Evolutionary conservation across 768 basidiomycete species (phyloP), one percentile per base, ranked within the genome.

Genomic region (Calocybe cyanea): DNA sequence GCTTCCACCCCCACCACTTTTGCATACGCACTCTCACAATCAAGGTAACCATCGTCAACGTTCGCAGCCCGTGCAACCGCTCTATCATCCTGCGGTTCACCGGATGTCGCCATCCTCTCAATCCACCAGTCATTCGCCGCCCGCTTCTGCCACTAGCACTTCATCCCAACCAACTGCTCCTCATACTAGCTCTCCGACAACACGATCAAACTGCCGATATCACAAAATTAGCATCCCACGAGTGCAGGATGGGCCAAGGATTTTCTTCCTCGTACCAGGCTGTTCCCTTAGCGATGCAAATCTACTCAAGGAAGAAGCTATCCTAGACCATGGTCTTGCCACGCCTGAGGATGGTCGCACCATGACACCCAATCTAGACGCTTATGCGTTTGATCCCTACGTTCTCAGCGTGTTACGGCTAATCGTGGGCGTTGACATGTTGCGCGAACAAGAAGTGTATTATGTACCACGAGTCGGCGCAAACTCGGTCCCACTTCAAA

Each of bases 201-300:
- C 83, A 13, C 76, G 85, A 4, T 85, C 85, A 3, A 73, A 85
- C 43, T 87, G 85, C 53, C 78, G 80, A 32, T 87, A 80, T 60
- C 83, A 81, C 56, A 78, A 75, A 48, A 81, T 87, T 55, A 81
- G 80, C 51, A 58, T 87, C 17, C 82, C 81, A 1, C 66, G 64
- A 31, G 73, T 75, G 44, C 78, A 80, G 43, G 67, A 69, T 23
- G 73, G 75, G 3, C 70, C 69, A 24, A 75, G 78, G 6, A 63
- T 81, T n/a, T 72, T 56, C 51, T 87, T 87, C 63, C 70, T 85
- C 23, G 80, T 85, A 4, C 85, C 85, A 0, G 82, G 82, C 1
- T 87, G 85, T 52, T 77, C 83, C 6, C 71, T 87, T 33, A 72
- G 70, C 23, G 72, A 85, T 53, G 54, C 56, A 30, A 72, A 78